Conservation (phyloP, 2,329 filamentous ascomycete species). For the Aureobasidium lini region DNA sequence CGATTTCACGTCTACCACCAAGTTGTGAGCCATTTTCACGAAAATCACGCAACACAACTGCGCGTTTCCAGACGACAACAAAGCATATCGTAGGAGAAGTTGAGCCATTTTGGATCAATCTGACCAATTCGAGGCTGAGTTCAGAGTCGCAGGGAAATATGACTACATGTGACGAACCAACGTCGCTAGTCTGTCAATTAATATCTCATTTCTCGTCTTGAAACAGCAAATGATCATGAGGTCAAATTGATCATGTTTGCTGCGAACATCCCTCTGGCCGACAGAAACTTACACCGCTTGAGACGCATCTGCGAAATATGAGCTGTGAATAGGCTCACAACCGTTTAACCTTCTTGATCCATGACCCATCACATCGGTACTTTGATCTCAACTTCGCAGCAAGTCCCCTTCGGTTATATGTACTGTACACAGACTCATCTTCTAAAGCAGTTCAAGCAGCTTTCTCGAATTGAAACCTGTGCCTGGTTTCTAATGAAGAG, state of each 20-base stretch:
- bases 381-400: no score
- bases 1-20: constrained; percentile 5
- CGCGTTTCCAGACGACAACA: neutral
- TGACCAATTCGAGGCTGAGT: neutral
- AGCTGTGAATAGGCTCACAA: neutral
- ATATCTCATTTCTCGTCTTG: neutral
- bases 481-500: neutral
- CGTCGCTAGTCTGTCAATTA: neutral
- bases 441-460: neutral
- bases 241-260: neutral
- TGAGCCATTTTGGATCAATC: constrained; percentile 6
- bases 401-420: neutral
- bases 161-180: neutral
- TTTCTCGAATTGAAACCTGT: neutral
- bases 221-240: neutral
- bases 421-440: neutral
- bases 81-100: neutral
- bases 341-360: neutral
- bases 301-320: neutral
- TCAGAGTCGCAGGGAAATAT: neutral
- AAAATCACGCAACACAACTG: constrained; percentile 12
- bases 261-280: neutral
- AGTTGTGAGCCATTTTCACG: constrained; percentile 9
- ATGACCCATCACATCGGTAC: neutral
- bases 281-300: neutral